Conservation (phyloP, 805 yeast species). For the Yarrowia yakushimensis region DNA sequence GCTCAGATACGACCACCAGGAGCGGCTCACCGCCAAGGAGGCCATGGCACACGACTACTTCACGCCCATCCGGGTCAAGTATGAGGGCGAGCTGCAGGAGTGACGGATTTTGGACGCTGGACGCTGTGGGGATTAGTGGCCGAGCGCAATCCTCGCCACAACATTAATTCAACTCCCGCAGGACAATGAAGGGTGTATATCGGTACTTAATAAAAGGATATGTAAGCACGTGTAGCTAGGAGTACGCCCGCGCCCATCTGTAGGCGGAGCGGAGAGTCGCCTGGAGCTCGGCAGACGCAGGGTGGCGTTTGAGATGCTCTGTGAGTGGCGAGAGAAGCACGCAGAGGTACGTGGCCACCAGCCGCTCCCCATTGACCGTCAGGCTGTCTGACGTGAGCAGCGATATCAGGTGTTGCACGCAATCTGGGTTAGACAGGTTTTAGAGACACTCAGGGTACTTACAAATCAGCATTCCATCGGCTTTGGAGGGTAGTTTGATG, state of each 20-base stretch:
- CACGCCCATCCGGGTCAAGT: slow-evolving; percentile 37
- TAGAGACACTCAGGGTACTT: too few species aligned
- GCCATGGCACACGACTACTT: slow-evolving; percentile 78
- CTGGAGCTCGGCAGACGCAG: not conserved
- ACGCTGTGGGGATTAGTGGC: too few species aligned
- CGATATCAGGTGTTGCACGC: not conserved
- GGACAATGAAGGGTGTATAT: not conserved
- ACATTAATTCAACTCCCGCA: slow-evolving; percentile 3
- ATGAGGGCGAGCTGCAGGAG: slow-evolving; percentile 20
- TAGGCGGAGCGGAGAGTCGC: not conserved
- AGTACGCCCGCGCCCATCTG: not conserved
- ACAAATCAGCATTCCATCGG: not conserved
- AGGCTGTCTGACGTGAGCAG: not conserved
- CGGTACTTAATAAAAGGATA: slow-evolving; percentile 8
- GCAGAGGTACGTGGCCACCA: not conserved
- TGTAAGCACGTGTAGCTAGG: not conserved
- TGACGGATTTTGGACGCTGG: too few species aligned
- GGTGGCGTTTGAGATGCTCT: not conserved
- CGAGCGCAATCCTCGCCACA: not conserved
- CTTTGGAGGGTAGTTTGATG: not conserved
- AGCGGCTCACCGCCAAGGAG: slow-evolving; percentile 81
- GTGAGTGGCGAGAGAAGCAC: not conserved
- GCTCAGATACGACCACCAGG: slow-evolving; percentile 80
- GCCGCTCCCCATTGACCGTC: not conserved
- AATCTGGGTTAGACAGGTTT: not conserved